A percentile compares a stretch with the other conserved stretches of the same genome.
Conservation (phyloP, 345 rosid genomes). For the Noccaea bulbosa region DNA sequence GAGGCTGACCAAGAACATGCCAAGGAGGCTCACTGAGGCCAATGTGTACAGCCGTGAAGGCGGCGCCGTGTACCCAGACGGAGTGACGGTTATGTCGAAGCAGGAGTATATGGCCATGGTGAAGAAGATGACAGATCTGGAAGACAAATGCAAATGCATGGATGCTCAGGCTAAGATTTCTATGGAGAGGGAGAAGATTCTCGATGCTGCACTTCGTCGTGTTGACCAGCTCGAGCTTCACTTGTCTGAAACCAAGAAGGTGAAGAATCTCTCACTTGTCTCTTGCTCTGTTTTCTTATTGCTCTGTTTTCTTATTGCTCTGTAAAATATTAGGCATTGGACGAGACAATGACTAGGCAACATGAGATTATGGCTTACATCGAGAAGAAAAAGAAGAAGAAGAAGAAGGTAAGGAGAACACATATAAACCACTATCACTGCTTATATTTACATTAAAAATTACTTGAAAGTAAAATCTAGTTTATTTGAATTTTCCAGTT, state of each 20-base stretch:
- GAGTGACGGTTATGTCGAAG: slow-evolving; percentile 48
- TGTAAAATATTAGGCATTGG: slow-evolving; percentile 52
- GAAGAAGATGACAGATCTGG: slow-evolving; percentile 72
- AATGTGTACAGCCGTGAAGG: slow-evolving; percentile 50
- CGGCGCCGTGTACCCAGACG: slow-evolving; percentile 41
- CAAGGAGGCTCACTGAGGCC: slow-evolving; percentile 59
- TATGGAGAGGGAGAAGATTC: slow-evolving; percentile 70
- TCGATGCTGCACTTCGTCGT: slow-evolving; percentile 63
- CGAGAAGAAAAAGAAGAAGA: slow-evolving; percentile 56
- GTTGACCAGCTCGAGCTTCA: slow-evolving; percentile 62
- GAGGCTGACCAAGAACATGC: slow-evolving; percentile 62
- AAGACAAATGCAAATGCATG: slow-evolving; percentile 59
- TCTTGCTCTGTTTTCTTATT: slow-evolving; percentile 14
- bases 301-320: background rate
- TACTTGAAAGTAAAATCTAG: background rate
- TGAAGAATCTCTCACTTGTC: slow-evolving; percentile 27
- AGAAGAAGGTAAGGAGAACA: slow-evolving; percentile 46
- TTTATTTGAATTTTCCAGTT: slow-evolving; percentile 33
- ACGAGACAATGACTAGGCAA: slow-evolving; percentile 50
- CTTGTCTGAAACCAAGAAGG: slow-evolving; percentile 75
- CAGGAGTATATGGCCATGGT: slow-evolving; percentile 63
- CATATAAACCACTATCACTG: background rate
- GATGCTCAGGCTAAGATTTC: slow-evolving; percentile 51
- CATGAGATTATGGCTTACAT: slow-evolving; percentile 55
- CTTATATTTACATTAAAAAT: background rate